Conservation (phyloP, 139 green algal genomes). For the Spirogloea muscicola region DNA sequence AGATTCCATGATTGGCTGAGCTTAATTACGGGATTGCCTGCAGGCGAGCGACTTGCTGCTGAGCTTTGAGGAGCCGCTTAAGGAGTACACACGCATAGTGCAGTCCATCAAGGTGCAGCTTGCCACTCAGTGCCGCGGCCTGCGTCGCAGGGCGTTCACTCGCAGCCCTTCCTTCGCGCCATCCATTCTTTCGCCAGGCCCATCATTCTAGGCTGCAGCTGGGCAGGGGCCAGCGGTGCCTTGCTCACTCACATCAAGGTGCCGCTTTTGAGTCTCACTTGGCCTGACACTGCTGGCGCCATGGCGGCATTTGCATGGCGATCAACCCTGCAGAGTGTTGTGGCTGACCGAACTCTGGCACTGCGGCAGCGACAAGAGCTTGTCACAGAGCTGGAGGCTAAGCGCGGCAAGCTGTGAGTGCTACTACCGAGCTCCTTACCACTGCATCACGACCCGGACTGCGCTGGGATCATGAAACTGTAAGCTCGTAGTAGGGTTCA, state of each 20-base stretch:
- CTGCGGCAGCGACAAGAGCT: conserved; percentile 12
- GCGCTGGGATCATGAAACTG: not conserved
- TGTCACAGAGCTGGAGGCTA: conserved; percentile 19
- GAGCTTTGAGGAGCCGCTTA: conserved; percentile 80
- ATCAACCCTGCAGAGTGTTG: conserved; percentile 41
- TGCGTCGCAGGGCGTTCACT: not conserved
- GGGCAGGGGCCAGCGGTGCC: not conserved
- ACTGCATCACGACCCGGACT: too few relatives aligned
- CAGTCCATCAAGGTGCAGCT: conserved; percentile 55
- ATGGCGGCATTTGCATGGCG: too few relatives aligned
- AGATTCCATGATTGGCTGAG: too few relatives aligned
- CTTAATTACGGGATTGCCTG: too few relatives aligned
- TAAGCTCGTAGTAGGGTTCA: not conserved
- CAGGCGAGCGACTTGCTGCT: conserved; percentile 37
- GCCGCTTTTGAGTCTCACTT: not conserved
- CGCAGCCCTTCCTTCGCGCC: too few relatives aligned
- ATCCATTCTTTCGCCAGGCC: too few relatives aligned
- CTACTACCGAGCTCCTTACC: not conserved
- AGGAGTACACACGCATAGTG: conserved; percentile 66
- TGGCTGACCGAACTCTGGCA: conserved; percentile 55
- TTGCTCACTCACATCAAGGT: not conserved
- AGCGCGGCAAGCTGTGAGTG: conserved; percentile 19
- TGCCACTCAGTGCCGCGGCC: not conserved
- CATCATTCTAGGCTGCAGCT: too few relatives aligned
- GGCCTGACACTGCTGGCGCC: not conserved